Evolutionary conservation across 148 eudicot species (phyloP).

Genomic region (Heliosperma pusillum): DNA sequence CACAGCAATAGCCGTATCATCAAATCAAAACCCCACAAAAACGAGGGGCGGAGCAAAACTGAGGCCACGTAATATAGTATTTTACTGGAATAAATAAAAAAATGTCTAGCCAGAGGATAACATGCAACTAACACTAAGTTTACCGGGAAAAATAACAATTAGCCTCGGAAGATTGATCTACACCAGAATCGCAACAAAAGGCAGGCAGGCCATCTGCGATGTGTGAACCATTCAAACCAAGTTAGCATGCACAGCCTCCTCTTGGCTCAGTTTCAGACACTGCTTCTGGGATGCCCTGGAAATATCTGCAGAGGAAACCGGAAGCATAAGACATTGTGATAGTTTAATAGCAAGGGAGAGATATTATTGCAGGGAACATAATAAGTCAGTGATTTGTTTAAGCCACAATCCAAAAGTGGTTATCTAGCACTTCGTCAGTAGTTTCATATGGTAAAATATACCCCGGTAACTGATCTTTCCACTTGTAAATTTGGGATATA

Average conservation of each 20-base stretch:
- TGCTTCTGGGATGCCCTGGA: conserved; percentile 40
- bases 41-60: not conserved
- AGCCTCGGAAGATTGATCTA: conserved; percentile 14
- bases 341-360: not conserved
- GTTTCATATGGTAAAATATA: no score
- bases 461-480: no score
- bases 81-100: not conserved
- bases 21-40: not conserved
- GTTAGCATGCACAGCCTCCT: conserved; percentile 49
- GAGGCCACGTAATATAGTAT: not conserved
- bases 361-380: not conserved
- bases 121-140: not conserved
- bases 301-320: conserved; percentile 29
- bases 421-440: no score
- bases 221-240: not conserved
- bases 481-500: no score
- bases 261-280: conserved; percentile 38
- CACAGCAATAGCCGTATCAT: not conserved
- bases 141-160: conserved; percentile 13
- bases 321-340: conserved; percentile 1
- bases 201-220: not conserved
- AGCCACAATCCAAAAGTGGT: not conserved
- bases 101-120: not conserved
- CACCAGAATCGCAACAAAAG: conserved; percentile 2
- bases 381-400: not conserved